A percentile compares a stretch with the other conserved stretches of the same genome.
These are phyloP conservation scores for Leucogyrophana mollusca DNA, from an alignment of 768 basidiomycete species.

Conservation along the genomic window DNA sequence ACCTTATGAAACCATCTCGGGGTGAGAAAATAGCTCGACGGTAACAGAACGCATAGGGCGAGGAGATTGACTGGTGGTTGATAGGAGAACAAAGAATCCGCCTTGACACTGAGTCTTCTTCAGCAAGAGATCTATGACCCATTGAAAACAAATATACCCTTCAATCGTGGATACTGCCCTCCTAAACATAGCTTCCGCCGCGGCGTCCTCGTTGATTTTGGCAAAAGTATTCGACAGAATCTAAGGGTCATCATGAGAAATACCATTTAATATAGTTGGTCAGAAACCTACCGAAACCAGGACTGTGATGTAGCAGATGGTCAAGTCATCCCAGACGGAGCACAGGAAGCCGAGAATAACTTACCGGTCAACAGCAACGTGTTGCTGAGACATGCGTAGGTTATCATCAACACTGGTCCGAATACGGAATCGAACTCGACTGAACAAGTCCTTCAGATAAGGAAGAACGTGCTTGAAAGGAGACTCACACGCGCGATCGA, in stretches of 20 bases:
- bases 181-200: constrained; percentile 94
- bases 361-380: constrained; percentile 88
- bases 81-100: constrained; percentile 91
- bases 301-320: constrained; percentile 42
- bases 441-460: constrained; percentile 21
- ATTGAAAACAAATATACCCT: constrained; percentile 53
- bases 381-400: constrained; percentile 89
- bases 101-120: constrained; percentile 62
- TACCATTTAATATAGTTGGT: no score
- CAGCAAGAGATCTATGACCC: constrained; percentile 8
- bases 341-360: constrained; percentile 16
- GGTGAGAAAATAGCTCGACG: constrained; percentile 78
- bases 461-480: background rate
- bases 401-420: constrained; percentile 89
- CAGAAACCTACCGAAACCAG: constrained; percentile 66
- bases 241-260: constrained; percentile 41
- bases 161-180: constrained; percentile 93
- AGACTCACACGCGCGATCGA: constrained; percentile 73
- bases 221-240: constrained; percentile 96
- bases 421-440: constrained; percentile 82
- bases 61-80: constrained; percentile 91
- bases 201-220: constrained; percentile 89
- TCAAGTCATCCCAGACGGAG: constrained; percentile 1
- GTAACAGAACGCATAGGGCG: constrained; percentile 84
- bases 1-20: constrained; percentile 99